Percentiles rank a stretch among this genome's conserved stretches.
Evolutionary conservation across 1,284 basidiomycete genomes (phyloP).

Genomic region (Veloboletus limbatus): DNA sequence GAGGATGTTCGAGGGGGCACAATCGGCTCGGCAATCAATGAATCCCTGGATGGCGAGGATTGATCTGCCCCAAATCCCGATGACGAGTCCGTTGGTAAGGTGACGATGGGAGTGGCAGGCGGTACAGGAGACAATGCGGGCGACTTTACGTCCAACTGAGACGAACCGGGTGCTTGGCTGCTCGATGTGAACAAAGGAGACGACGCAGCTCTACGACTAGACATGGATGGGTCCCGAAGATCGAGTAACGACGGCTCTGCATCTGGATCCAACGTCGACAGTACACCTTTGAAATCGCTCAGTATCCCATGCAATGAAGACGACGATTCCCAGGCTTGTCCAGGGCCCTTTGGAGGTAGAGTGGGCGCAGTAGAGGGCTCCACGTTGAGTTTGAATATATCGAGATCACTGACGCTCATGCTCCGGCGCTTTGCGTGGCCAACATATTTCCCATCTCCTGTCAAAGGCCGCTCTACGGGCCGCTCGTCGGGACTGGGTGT

Average conservation of each 20-base stretch:
- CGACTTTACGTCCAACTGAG: constrained; percentile 23
- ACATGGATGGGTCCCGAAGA: constrained; percentile 60
- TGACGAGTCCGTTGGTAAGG: constrained; percentile 35
- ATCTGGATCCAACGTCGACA: constrained; percentile 60
- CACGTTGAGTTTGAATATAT: constrained; percentile 48
- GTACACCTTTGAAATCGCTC: constrained; percentile 66
- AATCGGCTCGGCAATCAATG: constrained; percentile 38
- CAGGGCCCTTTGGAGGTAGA: constrained; percentile 35
- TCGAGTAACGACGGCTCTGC: constrained; percentile 49
- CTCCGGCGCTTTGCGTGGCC: constrained; percentile 59
- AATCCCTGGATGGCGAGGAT: constrained; percentile 20
- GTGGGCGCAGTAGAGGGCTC: constrained; percentile 38
- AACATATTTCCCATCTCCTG: constrained; percentile 23
- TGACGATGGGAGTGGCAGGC: constrained; percentile 34
- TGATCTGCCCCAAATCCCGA: constrained; percentile 28
- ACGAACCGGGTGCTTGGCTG: constrained; percentile 16
- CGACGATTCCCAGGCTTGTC: constrained; percentile 45
- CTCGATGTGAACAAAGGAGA: constrained; percentile 22
- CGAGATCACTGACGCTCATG: constrained; percentile 70
- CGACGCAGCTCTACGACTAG: constrained; percentile 42
- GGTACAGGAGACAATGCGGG: constrained; percentile 18
- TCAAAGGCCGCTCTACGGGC: constrained; percentile 26
- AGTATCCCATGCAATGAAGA: constrained; percentile 56
- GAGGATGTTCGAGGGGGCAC: constrained; percentile 59
- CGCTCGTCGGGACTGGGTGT: constrained; percentile 26